Conservation (phyloP, 1,284 basidiomycete species). For the Cryptococcus sp. region DNA sequence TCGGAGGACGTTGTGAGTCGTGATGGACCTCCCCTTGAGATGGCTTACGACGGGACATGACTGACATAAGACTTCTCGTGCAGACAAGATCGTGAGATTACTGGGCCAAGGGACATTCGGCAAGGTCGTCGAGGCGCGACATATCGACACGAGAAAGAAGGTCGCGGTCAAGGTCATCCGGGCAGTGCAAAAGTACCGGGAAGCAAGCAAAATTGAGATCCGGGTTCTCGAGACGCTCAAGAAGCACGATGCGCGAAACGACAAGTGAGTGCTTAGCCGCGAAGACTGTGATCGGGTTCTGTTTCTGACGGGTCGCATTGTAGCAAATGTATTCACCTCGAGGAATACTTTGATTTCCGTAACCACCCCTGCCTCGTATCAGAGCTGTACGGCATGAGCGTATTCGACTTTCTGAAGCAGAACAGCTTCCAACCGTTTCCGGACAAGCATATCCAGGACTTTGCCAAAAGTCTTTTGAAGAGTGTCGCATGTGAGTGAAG, state of each 20-base stretch:
- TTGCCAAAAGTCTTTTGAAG: slow-evolving; percentile 85
- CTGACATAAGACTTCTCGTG: slow-evolving; percentile 10
- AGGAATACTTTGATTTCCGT: slow-evolving; percentile 92
- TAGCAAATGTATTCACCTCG: slow-evolving; percentile 96
- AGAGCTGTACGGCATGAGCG: slow-evolving; percentile 93
- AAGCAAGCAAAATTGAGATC: slow-evolving; percentile 98
- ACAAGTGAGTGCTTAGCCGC: slow-evolving; percentile 62
- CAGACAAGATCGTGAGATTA: slow-evolving; percentile 83
- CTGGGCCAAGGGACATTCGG: slow-evolving; percentile 98
- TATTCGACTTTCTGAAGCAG: slow-evolving; percentile 98
- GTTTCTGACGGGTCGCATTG: slow-evolving; percentile 1
- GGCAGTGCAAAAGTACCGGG: slow-evolving; percentile 93
- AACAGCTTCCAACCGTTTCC: slow-evolving; percentile 97
- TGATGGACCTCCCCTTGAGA: slow-evolving; percentile 4
- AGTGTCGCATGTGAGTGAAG: slow-evolving; percentile 83
- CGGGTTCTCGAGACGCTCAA: slow-evolving; percentile 89
- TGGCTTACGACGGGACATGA: no score
- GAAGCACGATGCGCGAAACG: slow-evolving; percentile 82
- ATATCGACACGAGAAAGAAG: slow-evolving; percentile 65
- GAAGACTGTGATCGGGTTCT: neutral
- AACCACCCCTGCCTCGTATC: slow-evolving; percentile 99
- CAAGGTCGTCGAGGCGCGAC: slow-evolving; percentile 93
- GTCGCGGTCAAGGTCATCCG: slow-evolving; percentile 99
- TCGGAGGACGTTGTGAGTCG: slow-evolving; percentile 70
- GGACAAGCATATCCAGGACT: slow-evolving; percentile 90